Evolutionary conservation across 148 eudicot species (phyloP).

Genomic region (Rhododendron simsii): DNA sequence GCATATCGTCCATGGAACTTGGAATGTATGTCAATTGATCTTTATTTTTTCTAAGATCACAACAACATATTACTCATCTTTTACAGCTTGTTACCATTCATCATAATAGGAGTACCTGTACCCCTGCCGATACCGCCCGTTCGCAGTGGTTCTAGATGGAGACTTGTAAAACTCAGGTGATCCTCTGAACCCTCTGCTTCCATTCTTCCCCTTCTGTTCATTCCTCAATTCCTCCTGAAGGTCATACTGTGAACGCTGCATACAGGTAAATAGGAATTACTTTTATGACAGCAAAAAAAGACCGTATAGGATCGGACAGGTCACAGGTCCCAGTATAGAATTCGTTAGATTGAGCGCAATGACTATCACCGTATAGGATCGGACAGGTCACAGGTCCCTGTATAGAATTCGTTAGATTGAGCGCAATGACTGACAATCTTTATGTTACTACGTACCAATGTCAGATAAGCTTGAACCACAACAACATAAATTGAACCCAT

Average conservation of each 20-base stretch:
- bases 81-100: conserved; percentile 25
- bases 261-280: background rate
- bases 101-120: conserved; percentile 29
- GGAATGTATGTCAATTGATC: background rate
- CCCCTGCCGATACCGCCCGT: conserved; percentile 53
- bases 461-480: background rate
- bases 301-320: too few species aligned
- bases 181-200: conserved; percentile 37
- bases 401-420: background rate
- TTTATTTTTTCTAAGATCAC: background rate
- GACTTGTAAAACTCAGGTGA: conserved; percentile 38
- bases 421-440: background rate
- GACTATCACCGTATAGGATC: too few species aligned
- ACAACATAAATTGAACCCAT: background rate
- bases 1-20: background rate
- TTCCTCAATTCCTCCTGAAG: conserved; percentile 65
- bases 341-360: background rate
- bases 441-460: background rate
- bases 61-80: background rate
- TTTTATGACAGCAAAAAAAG: background rate
- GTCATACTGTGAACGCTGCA: conserved; percentile 81
- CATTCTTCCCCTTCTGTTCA: conserved; percentile 33
- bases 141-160: conserved; percentile 49
- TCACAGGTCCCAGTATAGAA: too few species aligned
- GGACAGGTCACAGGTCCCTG: too few species aligned